Evolutionary conservation across 345 rosid species (phyloP), one percentile per base, ranked within the genome.

Genomic region (Boechera stricta): DNA sequence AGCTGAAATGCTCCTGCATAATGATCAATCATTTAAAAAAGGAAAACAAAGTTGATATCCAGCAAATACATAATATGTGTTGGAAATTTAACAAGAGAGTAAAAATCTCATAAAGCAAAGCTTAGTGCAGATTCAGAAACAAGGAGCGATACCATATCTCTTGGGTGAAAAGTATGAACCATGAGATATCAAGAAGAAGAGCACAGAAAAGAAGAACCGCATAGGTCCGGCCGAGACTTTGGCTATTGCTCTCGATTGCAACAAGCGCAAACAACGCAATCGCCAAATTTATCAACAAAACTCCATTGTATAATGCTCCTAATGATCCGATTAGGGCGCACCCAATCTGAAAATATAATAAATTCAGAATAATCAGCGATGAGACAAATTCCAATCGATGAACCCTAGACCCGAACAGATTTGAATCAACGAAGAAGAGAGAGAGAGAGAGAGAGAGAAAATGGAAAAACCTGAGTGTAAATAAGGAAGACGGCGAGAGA

Each of bases 271-370:
- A 94, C 72, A 94, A 82, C 4, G 97, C 90, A 31, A 94, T 89
- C 67, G 78, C 89, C 61, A 94, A 79, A 76, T 90, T 87, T 21
- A 88, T 82, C 24, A 94, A 67, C 82, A 87, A 76, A 1, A 91
- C 91, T 38, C 98, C 98, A 56, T 90, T 94, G 89, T 87, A 90
- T 77, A 86, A 84, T 71, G 98, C 96, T 2, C 98, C 97, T 2
- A 91, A 80, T 7, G 97, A 90, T 81, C 98, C 97, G 60, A 91
- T 84, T 80, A 94, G 74, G 6, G 98, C 90, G 76, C 97, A 90
- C 3, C 90, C 96, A 78, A 91, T 91, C 96, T 86, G 80, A 51
- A 69, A 73, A 24, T 6, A 35, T 11, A n/a, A 44, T 11, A 54
- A 4, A 41, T 10, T 16, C 24, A 55, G 10, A 33, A 16, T 31